Base-by-base conservation (phyloP, 192 early-diverging fungal species). In the Cetraspora pellucida region DNA sequence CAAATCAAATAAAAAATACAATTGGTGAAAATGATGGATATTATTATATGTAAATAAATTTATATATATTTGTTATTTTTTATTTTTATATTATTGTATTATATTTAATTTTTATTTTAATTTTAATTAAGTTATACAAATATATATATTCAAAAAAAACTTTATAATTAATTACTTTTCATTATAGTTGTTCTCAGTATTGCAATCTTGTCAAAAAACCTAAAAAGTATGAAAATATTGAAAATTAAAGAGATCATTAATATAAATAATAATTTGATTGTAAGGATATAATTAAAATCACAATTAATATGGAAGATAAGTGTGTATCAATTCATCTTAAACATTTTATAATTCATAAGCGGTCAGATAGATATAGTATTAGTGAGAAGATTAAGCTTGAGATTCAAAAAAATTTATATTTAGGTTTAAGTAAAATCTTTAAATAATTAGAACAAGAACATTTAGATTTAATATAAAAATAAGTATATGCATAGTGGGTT, bases 301-400 rank as follows among this genome's bases (percentile, higher is more conserved):
- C 11, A 59, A 59, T 59, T 59, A 27, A 59, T 28, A 59, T 19
- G 7, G 23, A 19, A 9, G 17, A n/a, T n/a, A n/a, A n/a, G n/a
- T n/a, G n/a, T n/a, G n/a, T n/a, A n/a, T n/a, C 55, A 59, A 9
- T 66, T 14, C n/a, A 66, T 45, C 17, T 44, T 66, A 66, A 66
- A 66, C 37, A 66, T 17, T 31, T 16, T 17, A 44, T 31, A 44
- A 31, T 66, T 8, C 64, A 59, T 23, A 59, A 59, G 10, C 58
- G 8, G 21, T 9, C 58, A n/a, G 64, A 66, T 5, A 10, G 64
- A 25, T 43, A 31, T 66, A 30, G 43, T 19, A 8, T 66, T 66
- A 66, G 19, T 66, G 37, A 66, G 19, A 0, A 14, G 1, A 66
- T 66, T 66, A 66, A 66, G 43, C 28, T 31, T 17, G 23, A 66